A percentile compares a stretch with the other conserved stretches of the same genome.
These are phyloP conservation scores for Apostasia ramifera DNA, from an alignment of 106 monocot genomes.

Conservation along the genomic window DNA sequence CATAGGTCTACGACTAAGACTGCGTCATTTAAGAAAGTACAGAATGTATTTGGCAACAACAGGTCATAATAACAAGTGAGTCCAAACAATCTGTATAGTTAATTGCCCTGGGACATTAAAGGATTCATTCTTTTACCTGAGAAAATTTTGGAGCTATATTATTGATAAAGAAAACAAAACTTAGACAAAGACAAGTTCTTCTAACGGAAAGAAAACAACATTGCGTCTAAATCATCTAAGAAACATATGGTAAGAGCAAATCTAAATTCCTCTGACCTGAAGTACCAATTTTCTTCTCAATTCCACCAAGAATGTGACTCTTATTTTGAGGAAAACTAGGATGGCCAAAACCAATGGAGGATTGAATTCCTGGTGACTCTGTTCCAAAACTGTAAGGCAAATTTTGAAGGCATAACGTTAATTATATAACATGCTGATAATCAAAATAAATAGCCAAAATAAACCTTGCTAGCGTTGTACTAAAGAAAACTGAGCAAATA, in stretches of 20 bases:
- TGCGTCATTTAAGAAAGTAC: no score
- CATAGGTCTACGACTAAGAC: no score
- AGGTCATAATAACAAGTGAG: no score
- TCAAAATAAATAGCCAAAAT: not conserved
- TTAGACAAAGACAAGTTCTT: not conserved
- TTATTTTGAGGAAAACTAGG: slow-evolving; percentile 15
- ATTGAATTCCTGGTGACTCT: slow-evolving; percentile 10
- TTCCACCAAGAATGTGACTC: slow-evolving; percentile 27
- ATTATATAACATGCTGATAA: not conserved
- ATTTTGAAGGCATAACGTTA: not conserved
- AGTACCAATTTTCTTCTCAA: slow-evolving; percentile 37
- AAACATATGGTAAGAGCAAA: not conserved
- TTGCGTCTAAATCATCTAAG: not conserved
- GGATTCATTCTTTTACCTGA: no score
- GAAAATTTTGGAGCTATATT: no score
- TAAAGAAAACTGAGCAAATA: not conserved
- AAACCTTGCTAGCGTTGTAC: not conserved
- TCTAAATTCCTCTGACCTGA: slow-evolving; percentile 17
- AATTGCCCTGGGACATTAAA: no score
- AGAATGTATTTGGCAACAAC: no score
- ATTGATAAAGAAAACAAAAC: no score
- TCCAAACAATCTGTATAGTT: no score
- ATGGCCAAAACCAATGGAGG: slow-evolving; percentile 36
- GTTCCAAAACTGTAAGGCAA: slow-evolving; percentile 28
- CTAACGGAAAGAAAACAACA: not conserved